Evolutionary conservation across 192 early-diverging fungal genomes (phyloP).

Genomic region (Podila epicladia): DNA sequence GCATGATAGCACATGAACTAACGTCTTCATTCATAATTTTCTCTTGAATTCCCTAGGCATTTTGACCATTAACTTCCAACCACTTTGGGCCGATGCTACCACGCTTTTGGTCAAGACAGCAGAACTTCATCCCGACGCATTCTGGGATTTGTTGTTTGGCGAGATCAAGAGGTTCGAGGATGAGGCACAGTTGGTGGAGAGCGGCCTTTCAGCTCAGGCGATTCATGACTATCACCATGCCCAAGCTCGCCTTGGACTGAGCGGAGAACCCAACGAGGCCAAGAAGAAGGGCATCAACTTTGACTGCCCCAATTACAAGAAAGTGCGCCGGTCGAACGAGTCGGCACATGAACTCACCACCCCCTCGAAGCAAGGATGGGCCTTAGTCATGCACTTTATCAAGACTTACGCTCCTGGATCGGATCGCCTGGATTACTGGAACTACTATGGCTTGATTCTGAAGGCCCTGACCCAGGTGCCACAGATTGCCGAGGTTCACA

Average conservation of each 20-base stretch:
- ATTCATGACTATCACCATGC: slow-evolving; percentile 39
- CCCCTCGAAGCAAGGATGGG: slow-evolving; percentile 27
- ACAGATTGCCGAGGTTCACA: slow-evolving; percentile 69
- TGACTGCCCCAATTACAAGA: slow-evolving; percentile 62
- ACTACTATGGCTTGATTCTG: slow-evolving; percentile 70
- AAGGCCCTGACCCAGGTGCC: slow-evolving; percentile 69
- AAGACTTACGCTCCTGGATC: slow-evolving; percentile 44
- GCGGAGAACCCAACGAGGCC: slow-evolving; percentile 6
- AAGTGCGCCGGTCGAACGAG: slow-evolving; percentile 40
- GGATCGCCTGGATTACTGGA: slow-evolving; percentile 75
- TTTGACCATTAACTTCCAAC: slow-evolving; percentile 83
- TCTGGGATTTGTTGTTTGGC: slow-evolving; percentile 70
- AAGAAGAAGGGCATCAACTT: slow-evolving; percentile 59
- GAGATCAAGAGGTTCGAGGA: slow-evolving; percentile 69
- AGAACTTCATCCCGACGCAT: slow-evolving; percentile 57
- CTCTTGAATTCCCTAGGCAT: slow-evolving; percentile 50
- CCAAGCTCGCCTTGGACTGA: slow-evolving; percentile 5
- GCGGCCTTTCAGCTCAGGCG: slow-evolving; percentile 55
- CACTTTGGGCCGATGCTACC: slow-evolving; percentile 84
- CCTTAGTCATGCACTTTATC: slow-evolving; percentile 56
- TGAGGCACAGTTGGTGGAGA: slow-evolving; percentile 63
- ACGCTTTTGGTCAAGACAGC: slow-evolving; percentile 65
- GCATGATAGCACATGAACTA: no score
- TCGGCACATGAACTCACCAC: slow-evolving; percentile 46
- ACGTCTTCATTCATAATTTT: background rate